Percentiles rank a stretch among this genome's conserved stretches.
Conservation (phyloP, 805 yeast genomes). For the Teunomyces gatunensis region DNA sequence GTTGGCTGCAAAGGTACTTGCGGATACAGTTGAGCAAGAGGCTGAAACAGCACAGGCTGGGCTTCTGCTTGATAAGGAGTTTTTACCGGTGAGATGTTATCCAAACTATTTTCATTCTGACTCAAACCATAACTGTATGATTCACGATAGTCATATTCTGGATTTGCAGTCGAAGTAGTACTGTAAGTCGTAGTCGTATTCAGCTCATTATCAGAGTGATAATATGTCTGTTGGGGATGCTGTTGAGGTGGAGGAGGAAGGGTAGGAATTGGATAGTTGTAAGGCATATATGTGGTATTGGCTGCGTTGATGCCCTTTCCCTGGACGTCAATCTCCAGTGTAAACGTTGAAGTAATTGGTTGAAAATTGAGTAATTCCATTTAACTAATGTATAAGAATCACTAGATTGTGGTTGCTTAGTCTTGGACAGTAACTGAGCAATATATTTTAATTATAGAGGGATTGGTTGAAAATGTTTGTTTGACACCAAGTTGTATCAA, state of each 20-base stretch:
- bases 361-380: slow-evolving; percentile 3
- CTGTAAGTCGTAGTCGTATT: slow-evolving; percentile 1
- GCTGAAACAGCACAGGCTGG: neutral
- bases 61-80: neutral
- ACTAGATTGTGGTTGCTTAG: neutral
- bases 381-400: slow-evolving; percentile 1
- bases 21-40: neutral
- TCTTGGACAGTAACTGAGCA: neutral
- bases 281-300: slow-evolving; percentile 3
- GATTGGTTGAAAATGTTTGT: neutral
- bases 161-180: slow-evolving; percentile 4
- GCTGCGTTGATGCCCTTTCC: neutral
- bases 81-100: slow-evolving; percentile 6
- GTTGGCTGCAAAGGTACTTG: neutral
- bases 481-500: neutral
- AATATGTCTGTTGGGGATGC: slow-evolving; percentile 3
- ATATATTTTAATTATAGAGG: neutral
- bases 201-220: slow-evolving; percentile 9
- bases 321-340: neutral
- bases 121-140: slow-evolving; percentile 10
- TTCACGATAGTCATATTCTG: slow-evolving; percentile 12
- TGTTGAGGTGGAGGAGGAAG: slow-evolving; percentile 2
- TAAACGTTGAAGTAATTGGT: neutral
- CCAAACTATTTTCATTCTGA: slow-evolving; percentile 3
- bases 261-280: slow-evolving; percentile 1